Evolutionary conservation across 75 land plant species (phyloP).

Genomic region (Pinus albicaulis): DNA sequence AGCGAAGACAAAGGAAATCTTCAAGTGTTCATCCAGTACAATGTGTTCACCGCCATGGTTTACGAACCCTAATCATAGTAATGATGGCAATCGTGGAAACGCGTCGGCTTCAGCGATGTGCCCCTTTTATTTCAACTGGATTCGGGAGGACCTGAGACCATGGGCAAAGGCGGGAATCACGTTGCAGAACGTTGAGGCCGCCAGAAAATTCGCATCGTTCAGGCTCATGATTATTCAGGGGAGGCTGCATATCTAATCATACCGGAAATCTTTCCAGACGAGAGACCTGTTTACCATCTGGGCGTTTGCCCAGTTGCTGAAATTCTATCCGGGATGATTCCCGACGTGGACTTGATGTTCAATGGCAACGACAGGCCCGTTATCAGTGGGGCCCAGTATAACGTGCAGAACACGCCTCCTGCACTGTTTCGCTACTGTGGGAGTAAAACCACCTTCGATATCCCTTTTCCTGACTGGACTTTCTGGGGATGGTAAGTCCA

Average conservation of each 20-base stretch:
- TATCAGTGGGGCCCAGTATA: slow-evolving; percentile 5
- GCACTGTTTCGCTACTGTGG: slow-evolving; percentile 61
- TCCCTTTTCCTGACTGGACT: slow-evolving; percentile 77
- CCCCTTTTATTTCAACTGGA: slow-evolving; percentile 70
- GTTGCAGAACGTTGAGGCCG: slow-evolving; percentile 33
- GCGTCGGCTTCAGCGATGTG: slow-evolving; percentile 13
- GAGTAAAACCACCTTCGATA: slow-evolving; percentile 27
- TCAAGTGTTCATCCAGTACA: neutral
- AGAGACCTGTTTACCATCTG: slow-evolving; percentile 57
- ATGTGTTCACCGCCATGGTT: neutral
- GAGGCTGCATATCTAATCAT: slow-evolving; percentile 33
- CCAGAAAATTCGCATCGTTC: slow-evolving; percentile 26
- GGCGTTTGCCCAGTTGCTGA: slow-evolving; percentile 57
- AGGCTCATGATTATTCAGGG: slow-evolving; percentile 39
- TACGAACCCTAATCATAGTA: neutral
- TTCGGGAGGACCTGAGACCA: slow-evolving; percentile 58
- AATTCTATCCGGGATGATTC: slow-evolving; percentile 50
- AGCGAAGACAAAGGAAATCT: neutral
- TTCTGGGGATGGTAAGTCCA: slow-evolving; percentile 72
- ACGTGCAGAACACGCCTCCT: slow-evolving; percentile 29
- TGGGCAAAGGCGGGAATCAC: slow-evolving; percentile 52
- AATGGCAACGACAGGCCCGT: slow-evolving; percentile 49
- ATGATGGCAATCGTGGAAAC: too few relatives aligned
- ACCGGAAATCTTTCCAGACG: slow-evolving; percentile 37
- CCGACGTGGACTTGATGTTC: slow-evolving; percentile 69